Base-by-base conservation (phyloP, 2,329 filamentous ascomycete species). In the Dothideomycetes sp. region DNA sequence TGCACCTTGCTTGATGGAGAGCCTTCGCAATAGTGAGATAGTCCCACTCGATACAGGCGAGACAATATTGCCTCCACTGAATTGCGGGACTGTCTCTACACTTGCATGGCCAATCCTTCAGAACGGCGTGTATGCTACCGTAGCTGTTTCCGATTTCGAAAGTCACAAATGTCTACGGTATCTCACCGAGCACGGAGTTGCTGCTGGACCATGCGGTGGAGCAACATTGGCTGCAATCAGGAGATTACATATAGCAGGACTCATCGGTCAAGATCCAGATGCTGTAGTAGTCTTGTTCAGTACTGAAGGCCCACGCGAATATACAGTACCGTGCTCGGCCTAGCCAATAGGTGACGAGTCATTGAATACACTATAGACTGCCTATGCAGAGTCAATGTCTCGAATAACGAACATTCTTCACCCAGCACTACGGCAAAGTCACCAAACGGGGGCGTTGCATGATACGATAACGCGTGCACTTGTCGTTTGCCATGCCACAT, bases 21-120 rank as follows among this genome's bases (percentile, higher is more conserved):
- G 71, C 31, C 56, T 82, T 2, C 56, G 64, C 15, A 24, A 16
- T 9, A 73, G 71, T 0, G 49, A 65, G 27, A 58, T 69, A 3
- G 64, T 63, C 1, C 55, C 70, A 0, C 66, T 81, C 1, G 43
- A 56, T 5, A 84, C 79, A 0, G 64, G 62, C 0, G 60, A 71
- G 2, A 85, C 79, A 0, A 84, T 84, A 48, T 86, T 87, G 81
- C 69, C 71, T 31, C 31, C 31, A 34, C 19, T 87, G 63, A 77
- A 83, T 47, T 87, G 81, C 45, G 81, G 80, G 0, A 83, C 77
- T 0, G 67, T 82, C 0, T 84, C 80, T 0, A 64, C 64, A 0
- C 75, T 70, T 1, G 77, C 80, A 0, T 88, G 80, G 78, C 66
- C 74, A 0, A 52, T 75, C 0, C 54, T 88, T 3, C 57, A 63